Conservation (phyloP, 2,329 filamentous ascomycete genomes). For the Dactylellina drechsleri region DNA sequence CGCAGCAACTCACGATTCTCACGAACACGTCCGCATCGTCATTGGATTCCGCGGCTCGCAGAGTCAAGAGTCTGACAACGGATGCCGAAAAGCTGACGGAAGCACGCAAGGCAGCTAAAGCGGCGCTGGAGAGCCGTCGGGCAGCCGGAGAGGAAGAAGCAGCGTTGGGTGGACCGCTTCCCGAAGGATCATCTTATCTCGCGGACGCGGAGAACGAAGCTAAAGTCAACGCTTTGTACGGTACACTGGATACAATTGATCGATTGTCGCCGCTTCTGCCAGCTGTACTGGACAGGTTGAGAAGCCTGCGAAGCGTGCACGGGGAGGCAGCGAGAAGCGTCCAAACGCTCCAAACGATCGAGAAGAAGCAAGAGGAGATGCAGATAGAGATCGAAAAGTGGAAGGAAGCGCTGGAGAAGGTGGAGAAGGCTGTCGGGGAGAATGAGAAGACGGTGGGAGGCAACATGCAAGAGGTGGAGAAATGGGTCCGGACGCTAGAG, state of each 20-base stretch:
- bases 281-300: constrained; percentile 82
- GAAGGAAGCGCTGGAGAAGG: constrained; percentile 80
- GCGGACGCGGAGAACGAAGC: constrained; percentile 73
- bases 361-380: constrained; percentile 83
- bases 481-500: constrained; percentile 89
- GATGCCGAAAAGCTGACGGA: constrained; percentile 79
- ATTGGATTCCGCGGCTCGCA: constrained; percentile 76
- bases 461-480: constrained; percentile 86
- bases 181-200: constrained; percentile 63
- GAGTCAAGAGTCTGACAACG: constrained; percentile 74
- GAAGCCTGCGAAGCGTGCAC: constrained; percentile 85
- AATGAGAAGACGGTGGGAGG: constrained; percentile 76
- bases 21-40: constrained; percentile 77
- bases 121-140: constrained; percentile 68
- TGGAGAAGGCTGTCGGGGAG: constrained; percentile 78
- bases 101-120: constrained; percentile 71
- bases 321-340: constrained; percentile 84
- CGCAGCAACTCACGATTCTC: constrained; percentile 81
- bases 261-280: constrained; percentile 85
- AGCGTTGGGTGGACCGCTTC: constrained; percentile 31
- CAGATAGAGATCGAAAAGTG: constrained; percentile 84
- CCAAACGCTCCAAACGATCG: constrained; percentile 79
- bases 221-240: constrained; percentile 92
- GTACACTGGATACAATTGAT: constrained; percentile 87
- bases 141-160: constrained; percentile 50